phyloP scores from a whole-genome alignment of 169 alveolate genomes.

The Hepatocystis sp. region DNA sequence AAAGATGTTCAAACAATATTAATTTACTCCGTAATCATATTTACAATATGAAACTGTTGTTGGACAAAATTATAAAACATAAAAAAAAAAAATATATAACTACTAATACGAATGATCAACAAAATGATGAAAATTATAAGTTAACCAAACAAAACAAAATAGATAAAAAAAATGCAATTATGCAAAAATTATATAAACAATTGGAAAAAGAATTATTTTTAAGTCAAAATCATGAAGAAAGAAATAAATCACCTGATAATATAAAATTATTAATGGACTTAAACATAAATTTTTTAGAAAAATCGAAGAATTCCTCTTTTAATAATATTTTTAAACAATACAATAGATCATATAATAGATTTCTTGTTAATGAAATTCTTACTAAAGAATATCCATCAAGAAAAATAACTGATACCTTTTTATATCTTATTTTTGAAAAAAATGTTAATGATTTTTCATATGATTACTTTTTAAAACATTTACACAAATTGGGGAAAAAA shows the following conservation, averaged over 20 bases:
- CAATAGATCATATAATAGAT: conserved; percentile 60
- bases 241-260: background rate
- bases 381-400: conserved; percentile 71
- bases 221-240: background rate
- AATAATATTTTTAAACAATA: conserved; percentile 60
- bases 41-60: conserved; percentile 23
- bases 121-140: background rate
- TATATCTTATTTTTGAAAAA: conserved; percentile 51
- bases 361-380: conserved; percentile 56
- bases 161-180: background rate
- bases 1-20: conserved; percentile 50
- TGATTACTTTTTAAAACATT: conserved; percentile 32
- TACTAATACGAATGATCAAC: background rate
- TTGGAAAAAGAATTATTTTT: conserved; percentile 31
- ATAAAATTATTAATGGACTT: background rate
- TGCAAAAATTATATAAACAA: conserved; percentile 15
- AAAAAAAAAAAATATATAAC: conserved; percentile 14
- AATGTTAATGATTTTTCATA: conserved; percentile 66
- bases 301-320: conserved; percentile 21
- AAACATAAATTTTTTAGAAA: conserved; percentile 36
- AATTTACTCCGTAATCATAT: conserved; percentile 28
- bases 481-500: conserved; percentile 53
- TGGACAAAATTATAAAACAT: conserved; percentile 25
- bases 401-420: conserved; percentile 42
- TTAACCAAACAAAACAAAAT: background rate